Evolutionary conservation across 345 rosid species (phyloP), one percentile per base, ranked within the genome.

Genomic region (Tarenaya hassleriana): DNA sequence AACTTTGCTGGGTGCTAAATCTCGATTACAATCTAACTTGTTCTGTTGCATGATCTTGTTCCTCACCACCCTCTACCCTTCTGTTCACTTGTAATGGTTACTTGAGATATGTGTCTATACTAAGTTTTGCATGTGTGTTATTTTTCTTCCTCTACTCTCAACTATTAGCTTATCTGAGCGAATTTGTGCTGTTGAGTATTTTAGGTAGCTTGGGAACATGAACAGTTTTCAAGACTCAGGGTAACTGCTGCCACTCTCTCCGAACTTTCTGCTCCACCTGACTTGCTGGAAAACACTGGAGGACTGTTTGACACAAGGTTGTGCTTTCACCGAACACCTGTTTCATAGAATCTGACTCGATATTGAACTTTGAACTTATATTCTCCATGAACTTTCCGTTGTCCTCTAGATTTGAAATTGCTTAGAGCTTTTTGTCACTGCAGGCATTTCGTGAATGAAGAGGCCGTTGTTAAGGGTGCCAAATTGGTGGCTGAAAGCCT

Each of bases 131-230:
- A 24, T 24, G 29, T 24, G 29, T n/a, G n/a, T n/a, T n/a, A n/a
- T n/a, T n/a, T n/a, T n/a, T n/a, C n/a, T 12, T 48, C 35, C 2
- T 16, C 43, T 39, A 10, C 19, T 52, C n/a, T 31, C 17, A 27
- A 57, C 48, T 24, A 16, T 24, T 3, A 37, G 14, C 8, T 34
- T 38, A 58, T 44, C 33, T 44, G 31, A 64, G 29, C 42, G 1
- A 18, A 1, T 35, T 16, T 50, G 34, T 34, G 14, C 21, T 39
- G 16, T 18, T 60, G 29, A 18, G 9, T 41, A 60, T 1, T 48
- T 15, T 76, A 92, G 96, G 96, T 92, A 81, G 96, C 98, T 74
- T 92, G 98, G 96, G 96, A 88, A 82, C 98, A 92, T 67, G 98
- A 92, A 75, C 96, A 92, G 42, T 88, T 92, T 73, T 92, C 97